These are phyloP conservation scores for Oryza australiensis DNA, from an alignment of 176 grass and related monocot species.

Conservation along the genomic window DNA sequence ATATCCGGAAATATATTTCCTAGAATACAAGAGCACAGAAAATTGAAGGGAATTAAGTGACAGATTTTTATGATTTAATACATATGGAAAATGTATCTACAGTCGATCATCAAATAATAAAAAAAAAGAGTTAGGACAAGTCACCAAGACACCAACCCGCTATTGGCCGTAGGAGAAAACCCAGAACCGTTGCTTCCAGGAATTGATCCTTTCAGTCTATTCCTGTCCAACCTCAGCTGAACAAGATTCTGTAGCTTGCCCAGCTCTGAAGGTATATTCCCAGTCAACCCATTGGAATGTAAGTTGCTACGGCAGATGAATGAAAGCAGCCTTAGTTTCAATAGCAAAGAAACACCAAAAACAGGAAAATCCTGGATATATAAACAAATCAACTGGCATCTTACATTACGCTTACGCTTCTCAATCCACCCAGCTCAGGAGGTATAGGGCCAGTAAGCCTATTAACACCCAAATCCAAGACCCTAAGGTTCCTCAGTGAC, in stretches of 20 bases:
- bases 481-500: conserved; percentile 59
- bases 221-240: conserved; percentile 80
- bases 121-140: not conserved
- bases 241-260: conserved; percentile 79
- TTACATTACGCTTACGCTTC: conserved; percentile 70
- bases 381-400: conserved; percentile 17
- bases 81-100: not conserved
- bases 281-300: conserved; percentile 80
- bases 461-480: conserved; percentile 87
- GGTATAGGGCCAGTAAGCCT: conserved; percentile 79
- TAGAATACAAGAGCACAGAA: not conserved
- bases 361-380: not conserved
- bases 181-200: conserved; percentile 47
- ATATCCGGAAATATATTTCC: not conserved
- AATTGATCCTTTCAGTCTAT: conserved; percentile 76
- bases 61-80: not conserved
- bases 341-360: conserved; percentile 9
- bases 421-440: conserved; percentile 56
- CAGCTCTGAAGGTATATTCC: conserved; percentile 69
- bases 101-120: not conserved
- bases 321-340: conserved; percentile 1
- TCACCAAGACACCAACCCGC: conserved; percentile 56
- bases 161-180: conserved; percentile 57
- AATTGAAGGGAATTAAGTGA: not conserved
- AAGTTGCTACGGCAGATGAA: conserved; percentile 61